A percentile compares a stretch with the other conserved stretches of the same genome.
Conservation (phyloP, 2,329 filamentous ascomycete species). For the Beauveria brongniartii region DNA sequence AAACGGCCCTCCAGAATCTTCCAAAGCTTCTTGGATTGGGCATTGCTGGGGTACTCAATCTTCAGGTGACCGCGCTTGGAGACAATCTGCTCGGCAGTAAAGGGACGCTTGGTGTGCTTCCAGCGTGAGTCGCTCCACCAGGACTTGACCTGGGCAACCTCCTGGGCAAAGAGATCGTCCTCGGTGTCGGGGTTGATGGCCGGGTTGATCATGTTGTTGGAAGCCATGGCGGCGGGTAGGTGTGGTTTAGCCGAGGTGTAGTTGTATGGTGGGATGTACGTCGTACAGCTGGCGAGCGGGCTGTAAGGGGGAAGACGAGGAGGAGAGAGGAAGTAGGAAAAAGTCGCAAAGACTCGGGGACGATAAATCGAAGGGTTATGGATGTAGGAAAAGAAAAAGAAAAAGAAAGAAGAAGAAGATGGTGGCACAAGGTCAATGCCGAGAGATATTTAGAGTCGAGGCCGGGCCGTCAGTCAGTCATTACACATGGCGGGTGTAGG, state of each 20-base stretch:
- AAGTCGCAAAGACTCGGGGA: conserved; percentile 6
- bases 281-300: neutral
- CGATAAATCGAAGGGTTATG: conserved; percentile 6
- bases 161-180: conserved; percentile 64
- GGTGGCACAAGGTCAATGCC: conserved; percentile 3
- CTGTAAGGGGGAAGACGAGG: neutral
- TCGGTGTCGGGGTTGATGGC: conserved; percentile 49
- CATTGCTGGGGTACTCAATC: conserved; percentile 86
- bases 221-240: conserved; percentile 40
- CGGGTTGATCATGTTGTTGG: conserved; percentile 53
- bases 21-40: conserved; percentile 91
- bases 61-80: conserved; percentile 87
- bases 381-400: conserved; percentile 12
- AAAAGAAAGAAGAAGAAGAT: conserved; percentile 12
- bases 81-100: conserved; percentile 94
- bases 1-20: conserved; percentile 79
- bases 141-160: conserved; percentile 80
- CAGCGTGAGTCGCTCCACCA: conserved; percentile 94
- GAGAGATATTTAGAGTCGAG: conserved; percentile 17
- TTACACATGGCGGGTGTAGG: neutral
- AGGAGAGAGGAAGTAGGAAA: neutral
- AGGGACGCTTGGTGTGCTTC: conserved; percentile 85
- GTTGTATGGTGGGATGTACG: neutral
- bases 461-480: conserved; percentile 12
- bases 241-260: conserved; percentile 8